These are phyloP conservation scores for Ogataea pini DNA, from an alignment of 805 yeast genomes.

Conservation along the genomic window DNA sequence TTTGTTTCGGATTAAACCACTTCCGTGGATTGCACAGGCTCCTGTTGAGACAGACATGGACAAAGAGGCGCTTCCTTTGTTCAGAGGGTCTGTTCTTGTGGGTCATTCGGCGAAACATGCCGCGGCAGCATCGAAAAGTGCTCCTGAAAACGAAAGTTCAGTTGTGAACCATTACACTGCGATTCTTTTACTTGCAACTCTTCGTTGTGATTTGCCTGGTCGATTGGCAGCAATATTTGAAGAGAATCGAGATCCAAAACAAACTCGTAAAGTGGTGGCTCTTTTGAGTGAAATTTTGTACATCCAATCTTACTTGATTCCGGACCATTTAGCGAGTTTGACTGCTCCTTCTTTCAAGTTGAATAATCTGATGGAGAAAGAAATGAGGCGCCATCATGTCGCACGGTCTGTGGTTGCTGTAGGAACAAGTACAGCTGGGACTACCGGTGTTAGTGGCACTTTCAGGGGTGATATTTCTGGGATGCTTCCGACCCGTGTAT, in stretches of 20 bases:
- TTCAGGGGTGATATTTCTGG: constrained; percentile 34
- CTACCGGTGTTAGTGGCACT: constrained; percentile 1
- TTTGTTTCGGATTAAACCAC: constrained; percentile 56
- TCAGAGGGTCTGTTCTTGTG: constrained; percentile 27
- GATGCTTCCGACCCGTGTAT: constrained; percentile 12
- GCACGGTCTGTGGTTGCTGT: not conserved
- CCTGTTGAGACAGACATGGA: not conserved
- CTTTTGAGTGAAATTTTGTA: constrained; percentile 63
- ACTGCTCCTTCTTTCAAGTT: constrained; percentile 29
- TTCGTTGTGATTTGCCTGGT: constrained; percentile 55
- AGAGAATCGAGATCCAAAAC: constrained; percentile 43
- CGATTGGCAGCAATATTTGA: constrained; percentile 43
- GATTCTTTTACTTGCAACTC: constrained; percentile 53
- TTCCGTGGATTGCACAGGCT: constrained; percentile 47
- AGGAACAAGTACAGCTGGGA: not conserved
- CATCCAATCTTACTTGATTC: constrained; percentile 55
- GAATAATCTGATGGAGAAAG: constrained; percentile 32
- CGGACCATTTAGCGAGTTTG: constrained; percentile 41
- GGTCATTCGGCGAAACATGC: constrained; percentile 16
- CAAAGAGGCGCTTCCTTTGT: constrained; percentile 12
- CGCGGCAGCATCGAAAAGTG: constrained; percentile 20
- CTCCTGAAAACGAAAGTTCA: constrained; percentile 42
- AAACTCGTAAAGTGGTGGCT: constrained; percentile 58
- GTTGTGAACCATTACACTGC: constrained; percentile 67
- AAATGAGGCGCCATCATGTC: constrained; percentile 28